Percentiles rank a stretch among this genome's conserved stretches.
Conservation (phyloP, 345 rosid genomes). For the Balakata baccata region DNA sequence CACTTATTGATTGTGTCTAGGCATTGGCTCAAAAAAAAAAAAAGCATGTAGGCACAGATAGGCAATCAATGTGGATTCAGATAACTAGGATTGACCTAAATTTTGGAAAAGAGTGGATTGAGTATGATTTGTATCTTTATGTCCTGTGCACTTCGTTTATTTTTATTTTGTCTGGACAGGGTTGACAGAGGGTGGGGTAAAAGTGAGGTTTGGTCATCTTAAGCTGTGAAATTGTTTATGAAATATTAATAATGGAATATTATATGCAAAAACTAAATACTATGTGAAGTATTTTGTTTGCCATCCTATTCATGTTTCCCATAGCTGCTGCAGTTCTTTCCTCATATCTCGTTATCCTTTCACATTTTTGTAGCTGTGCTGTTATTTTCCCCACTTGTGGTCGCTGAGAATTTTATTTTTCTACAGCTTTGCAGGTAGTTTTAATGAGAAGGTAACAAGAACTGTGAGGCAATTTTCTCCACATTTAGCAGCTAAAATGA, state of each 20-base stretch:
- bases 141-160: not conserved
- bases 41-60: not conserved
- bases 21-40: no score
- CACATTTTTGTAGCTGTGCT: not conserved
- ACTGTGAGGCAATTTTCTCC: conserved; percentile 89
- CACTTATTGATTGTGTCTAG: not conserved
- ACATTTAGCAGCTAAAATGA: conserved; percentile 91
- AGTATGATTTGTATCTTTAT: not conserved
- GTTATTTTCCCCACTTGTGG: not conserved
- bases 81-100: not conserved
- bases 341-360: not conserved
- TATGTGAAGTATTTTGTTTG: not conserved
- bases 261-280: not conserved
- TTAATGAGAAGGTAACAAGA: conserved; percentile 84
- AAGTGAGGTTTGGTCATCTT: not conserved
- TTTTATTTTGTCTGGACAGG: not conserved
- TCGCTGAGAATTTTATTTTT: conserved; percentile 23
- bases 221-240: not conserved
- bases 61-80: not conserved
- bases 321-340: not conserved
- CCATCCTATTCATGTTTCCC: not conserved
- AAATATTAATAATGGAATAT: not conserved
- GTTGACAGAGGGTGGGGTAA: not conserved
- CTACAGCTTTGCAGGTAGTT: conserved; percentile 91
- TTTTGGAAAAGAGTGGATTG: not conserved